Conservation (phyloP, 1,139 yeast genomes). For the Magnusiomyces sp. region DNA sequence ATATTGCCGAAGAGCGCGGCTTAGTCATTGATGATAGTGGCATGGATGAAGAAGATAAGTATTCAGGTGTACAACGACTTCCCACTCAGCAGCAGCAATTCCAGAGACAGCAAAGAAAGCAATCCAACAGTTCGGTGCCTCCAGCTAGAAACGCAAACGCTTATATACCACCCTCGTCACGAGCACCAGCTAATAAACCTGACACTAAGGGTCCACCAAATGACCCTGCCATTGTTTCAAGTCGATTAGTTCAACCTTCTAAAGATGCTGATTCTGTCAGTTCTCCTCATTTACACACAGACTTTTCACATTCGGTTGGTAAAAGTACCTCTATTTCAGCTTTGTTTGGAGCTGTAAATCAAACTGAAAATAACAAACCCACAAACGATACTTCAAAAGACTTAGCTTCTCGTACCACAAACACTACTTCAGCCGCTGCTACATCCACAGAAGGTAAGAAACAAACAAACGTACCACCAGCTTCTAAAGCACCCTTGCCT, state of each 20-base stretch:
- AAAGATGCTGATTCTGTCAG: constrained; percentile 14
- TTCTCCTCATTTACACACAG: constrained; percentile 5
- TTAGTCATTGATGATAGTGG: constrained; percentile 69
- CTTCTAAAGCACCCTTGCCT: constrained; percentile 10
- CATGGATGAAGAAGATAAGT: constrained; percentile 90
- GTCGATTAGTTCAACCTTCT: constrained; percentile 20
- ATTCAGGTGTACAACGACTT: constrained; percentile 70
- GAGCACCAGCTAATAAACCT: constrained; percentile 33
- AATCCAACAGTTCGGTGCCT: constrained; percentile 4
- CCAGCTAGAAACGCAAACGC: constrained; percentile 36
- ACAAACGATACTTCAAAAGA: background rate
- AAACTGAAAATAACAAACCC: background rate
- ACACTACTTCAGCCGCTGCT: background rate
- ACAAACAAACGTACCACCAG: constrained; percentile 5
- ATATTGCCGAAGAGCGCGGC: constrained; percentile 90
- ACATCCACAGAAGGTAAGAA: constrained; percentile 3
- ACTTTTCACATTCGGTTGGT: constrained; percentile 9
- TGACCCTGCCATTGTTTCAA: constrained; percentile 71
- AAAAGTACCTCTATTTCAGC: constrained; percentile 15
- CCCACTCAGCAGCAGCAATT: constrained; percentile 2
- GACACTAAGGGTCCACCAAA: constrained; percentile 21
- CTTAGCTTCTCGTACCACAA: background rate
- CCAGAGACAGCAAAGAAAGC: constrained; percentile 1
- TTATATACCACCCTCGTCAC: constrained; percentile 55
- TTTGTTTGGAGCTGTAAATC: constrained; percentile 9